These are phyloP conservation scores for Hyphopichia burtonii DNA, from an alignment of 1,139 yeast species.

Conservation along the genomic window DNA sequence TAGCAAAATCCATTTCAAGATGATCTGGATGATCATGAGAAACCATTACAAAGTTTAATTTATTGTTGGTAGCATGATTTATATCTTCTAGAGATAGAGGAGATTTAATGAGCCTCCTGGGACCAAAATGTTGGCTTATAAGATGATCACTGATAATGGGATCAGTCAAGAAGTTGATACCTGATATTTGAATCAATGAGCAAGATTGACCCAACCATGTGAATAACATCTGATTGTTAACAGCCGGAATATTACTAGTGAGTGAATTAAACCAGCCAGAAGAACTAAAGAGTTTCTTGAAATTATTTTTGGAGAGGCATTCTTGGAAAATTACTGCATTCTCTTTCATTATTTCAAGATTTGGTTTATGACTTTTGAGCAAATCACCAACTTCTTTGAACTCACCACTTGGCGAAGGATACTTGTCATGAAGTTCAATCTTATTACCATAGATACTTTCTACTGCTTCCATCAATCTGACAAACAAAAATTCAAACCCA, in stretches of 20 bases:
- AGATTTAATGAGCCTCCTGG: conserved; percentile 71
- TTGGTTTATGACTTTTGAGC: conserved; percentile 62
- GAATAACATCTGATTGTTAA: conserved; percentile 53
- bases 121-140: conserved; percentile 67
- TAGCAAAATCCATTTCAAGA: conserved; percentile 62
- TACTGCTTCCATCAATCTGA: conserved; percentile 68
- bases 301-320: conserved; percentile 24
- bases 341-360: conserved; percentile 41
- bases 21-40: conserved; percentile 97
- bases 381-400: conserved; percentile 46
- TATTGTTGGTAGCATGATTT: conserved; percentile 46
- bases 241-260: conserved; percentile 18
- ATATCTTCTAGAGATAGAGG: conserved; percentile 66
- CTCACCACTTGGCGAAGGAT: conserved; percentile 44
- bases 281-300: conserved; percentile 7
- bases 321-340: conserved; percentile 30
- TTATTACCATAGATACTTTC: conserved; percentile 69
- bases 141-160: conserved; percentile 76
- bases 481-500: conserved; percentile 74
- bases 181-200: conserved; percentile 67
- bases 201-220: conserved; percentile 97
- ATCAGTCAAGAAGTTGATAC: conserved; percentile 77
- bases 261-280: conserved; percentile 6
- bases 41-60: conserved; percentile 70
- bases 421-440: conserved; percentile 37